Base-by-base conservation (phyloP, 352 stramenopile species). In the Globisporangium nunn region DNA sequence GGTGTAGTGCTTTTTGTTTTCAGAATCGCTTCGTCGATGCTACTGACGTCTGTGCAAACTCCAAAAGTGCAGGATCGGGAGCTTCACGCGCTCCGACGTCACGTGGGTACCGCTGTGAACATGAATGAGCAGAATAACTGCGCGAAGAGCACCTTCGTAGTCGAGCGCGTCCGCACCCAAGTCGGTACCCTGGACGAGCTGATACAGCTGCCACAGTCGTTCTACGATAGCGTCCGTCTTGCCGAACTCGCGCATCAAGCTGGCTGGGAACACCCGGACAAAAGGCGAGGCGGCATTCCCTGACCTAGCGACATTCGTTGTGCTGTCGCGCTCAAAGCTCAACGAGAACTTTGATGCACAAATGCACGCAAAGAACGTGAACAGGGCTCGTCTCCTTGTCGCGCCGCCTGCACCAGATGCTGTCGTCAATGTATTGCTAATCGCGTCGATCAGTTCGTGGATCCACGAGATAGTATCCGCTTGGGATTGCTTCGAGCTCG, bases 391-490 rank as follows among this genome's bases (percentile, higher is more conserved):
- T 28, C 52, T 15, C 15, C 33, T 60, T 15, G 43, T 33, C 14
- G 30, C 43, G 15, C 30, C 39, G 1, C 31, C 44, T 29, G 49
- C 44, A 15, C n/a, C 37, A 8, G 56, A 47, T 11, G 35, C n/a
- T 28, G 30, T 30, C n/a, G 29, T 44, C 7, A 64, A 10, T 6
- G 52, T 44, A 2, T 46, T 48, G 44, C 39, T 50, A 28, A 60
- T 46, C 17, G 59, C 59, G 23, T 59, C 44, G 23, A 64, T 40
- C 18, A 59, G 29, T 31, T 64, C 59, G 29, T 56, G 40, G 15
- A 64, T 44, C 59, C 59, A 64, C 28, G 59, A 60, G 4, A 64
- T 5, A 1, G 33, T 50, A n/a, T 60, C 52, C 43, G 43, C 43
- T 6, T 56, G 39, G 7, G 47, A 53, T 31, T 45, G 51, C 29